phyloP scores from a whole-genome alignment of 352 stramenopile species.

The Globisporangium megalacanthum region DNA sequence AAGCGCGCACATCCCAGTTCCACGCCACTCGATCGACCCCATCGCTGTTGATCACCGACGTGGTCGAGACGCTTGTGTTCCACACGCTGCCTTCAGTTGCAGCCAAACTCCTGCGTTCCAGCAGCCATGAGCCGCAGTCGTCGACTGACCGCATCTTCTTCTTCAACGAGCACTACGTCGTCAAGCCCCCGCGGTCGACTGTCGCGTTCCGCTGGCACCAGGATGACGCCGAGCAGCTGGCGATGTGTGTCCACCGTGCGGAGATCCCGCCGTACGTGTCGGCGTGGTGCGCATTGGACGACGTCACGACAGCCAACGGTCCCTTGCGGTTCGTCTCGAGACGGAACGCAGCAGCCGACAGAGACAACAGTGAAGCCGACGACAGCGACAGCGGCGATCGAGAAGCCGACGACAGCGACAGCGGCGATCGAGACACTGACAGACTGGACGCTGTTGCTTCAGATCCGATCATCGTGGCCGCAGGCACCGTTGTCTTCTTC shows the following conservation, averaged over 20 bases:
- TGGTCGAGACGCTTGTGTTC: constrained; percentile 35
- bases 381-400: neutral
- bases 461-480: constrained; percentile 22
- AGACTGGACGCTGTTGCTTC: constrained; percentile 14
- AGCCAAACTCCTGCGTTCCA: constrained; percentile 12
- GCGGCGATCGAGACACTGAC: neutral
- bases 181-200: constrained; percentile 47
- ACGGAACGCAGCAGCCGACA: neutral
- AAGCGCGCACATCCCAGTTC: constrained; percentile 21
- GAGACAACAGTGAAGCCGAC: neutral
- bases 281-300: constrained; percentile 61
- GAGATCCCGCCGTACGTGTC: constrained; percentile 52
- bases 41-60: constrained; percentile 1
- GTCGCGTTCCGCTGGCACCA: constrained; percentile 75
- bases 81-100: constrained; percentile 26
- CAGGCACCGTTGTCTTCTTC: constrained; percentile 59
- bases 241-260: constrained; percentile 58
- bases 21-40: neutral
- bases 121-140: neutral
- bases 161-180: constrained; percentile 80
- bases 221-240: constrained; percentile 70
- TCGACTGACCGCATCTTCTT: constrained; percentile 25
- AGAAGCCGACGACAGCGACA: neutral
- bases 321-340: constrained; percentile 49
- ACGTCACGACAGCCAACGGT: constrained; percentile 43